phyloP scores from a whole-genome alignment of 108 stramenopile species.

The Cylindrotheca closterium region DNA sequence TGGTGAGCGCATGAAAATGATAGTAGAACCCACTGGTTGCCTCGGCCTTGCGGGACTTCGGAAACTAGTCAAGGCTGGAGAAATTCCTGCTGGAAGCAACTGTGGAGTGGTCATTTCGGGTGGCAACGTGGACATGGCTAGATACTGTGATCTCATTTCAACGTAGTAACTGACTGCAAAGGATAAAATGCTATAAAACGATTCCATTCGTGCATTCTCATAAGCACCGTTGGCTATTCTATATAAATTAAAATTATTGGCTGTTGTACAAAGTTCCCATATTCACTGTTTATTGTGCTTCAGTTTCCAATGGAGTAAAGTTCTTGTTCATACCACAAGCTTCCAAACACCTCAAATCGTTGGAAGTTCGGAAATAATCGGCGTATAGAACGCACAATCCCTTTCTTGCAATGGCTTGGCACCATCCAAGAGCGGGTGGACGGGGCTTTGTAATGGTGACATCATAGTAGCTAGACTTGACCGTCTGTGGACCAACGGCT shows the following conservation, averaged over 20 bases:
- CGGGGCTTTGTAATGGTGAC: slow-evolving; percentile 88
- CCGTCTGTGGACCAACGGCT: slow-evolving; percentile 65
- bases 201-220: too few relatives aligned
- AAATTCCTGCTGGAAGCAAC: slow-evolving; percentile 30
- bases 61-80: slow-evolving; percentile 39
- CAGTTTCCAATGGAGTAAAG: slow-evolving; percentile 26
- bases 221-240: too few relatives aligned
- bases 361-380: slow-evolving; percentile 77
- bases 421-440: slow-evolving; percentile 69
- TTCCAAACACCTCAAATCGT: slow-evolving; percentile 69
- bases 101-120: slow-evolving; percentile 48
- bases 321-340: slow-evolving; percentile 85
- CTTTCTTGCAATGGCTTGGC: slow-evolving; percentile 80
- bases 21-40: slow-evolving; percentile 51
- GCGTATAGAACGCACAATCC: slow-evolving; percentile 81
- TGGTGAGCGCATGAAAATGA: slow-evolving; percentile 11
- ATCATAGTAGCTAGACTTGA: slow-evolving; percentile 84
- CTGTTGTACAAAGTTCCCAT: too few relatives aligned
- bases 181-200: too few relatives aligned
- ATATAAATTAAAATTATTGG: too few relatives aligned
- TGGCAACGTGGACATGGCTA: slow-evolving; percentile 50
- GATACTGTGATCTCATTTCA: slow-evolving; percentile 30
- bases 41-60: slow-evolving; percentile 45
- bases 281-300: too few relatives aligned
- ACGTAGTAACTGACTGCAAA: not conserved